These are phyloP conservation scores for Phytophthora cryptogea DNA, from an alignment of 352 stramenopile species.

Conservation along the genomic window DNA sequence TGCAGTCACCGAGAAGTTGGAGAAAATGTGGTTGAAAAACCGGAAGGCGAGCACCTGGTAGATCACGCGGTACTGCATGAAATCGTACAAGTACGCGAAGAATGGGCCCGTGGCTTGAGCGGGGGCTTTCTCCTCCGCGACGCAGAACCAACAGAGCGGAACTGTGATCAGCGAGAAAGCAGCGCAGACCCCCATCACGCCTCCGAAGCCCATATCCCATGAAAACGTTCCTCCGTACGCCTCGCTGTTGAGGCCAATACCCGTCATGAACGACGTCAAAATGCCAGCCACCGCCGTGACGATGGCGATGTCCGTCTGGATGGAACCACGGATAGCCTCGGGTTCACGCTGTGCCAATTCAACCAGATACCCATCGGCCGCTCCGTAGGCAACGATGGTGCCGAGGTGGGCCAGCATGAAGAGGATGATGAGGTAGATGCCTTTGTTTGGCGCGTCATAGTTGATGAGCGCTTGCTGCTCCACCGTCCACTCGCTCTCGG, in stretches of 20 bases:
- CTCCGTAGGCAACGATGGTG: constrained; percentile 46
- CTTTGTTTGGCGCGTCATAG: constrained; percentile 33
- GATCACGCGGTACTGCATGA: constrained; percentile 44
- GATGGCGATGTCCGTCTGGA: constrained; percentile 43
- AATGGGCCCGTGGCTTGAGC: constrained; percentile 12
- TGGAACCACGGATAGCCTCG: constrained; percentile 37
- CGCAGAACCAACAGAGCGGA: constrained; percentile 43
- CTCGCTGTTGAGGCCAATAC: constrained; percentile 44
- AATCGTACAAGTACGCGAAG: constrained; percentile 36
- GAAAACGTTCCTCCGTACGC: constrained; percentile 50
- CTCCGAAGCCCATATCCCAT: constrained; percentile 45
- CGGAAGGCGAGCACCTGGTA: constrained; percentile 42
- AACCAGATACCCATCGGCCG: constrained; percentile 46
- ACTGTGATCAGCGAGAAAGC: constrained; percentile 32
- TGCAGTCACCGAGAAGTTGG: constrained; percentile 32
- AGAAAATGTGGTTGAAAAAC: constrained; percentile 45
- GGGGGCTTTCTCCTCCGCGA: constrained; percentile 36
- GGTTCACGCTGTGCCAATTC: constrained; percentile 57
- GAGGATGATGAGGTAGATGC: constrained; percentile 45
- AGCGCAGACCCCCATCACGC: constrained; percentile 41
- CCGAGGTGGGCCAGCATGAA: constrained; percentile 54
- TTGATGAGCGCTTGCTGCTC: constrained; percentile 41
- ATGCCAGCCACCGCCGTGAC: constrained; percentile 24
- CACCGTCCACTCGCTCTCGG: constrained; percentile 21
- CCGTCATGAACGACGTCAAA: constrained; percentile 46